Conservation (phyloP, 495 filamentous ascomycete genomes). For the Neurospora cerealis region DNA sequence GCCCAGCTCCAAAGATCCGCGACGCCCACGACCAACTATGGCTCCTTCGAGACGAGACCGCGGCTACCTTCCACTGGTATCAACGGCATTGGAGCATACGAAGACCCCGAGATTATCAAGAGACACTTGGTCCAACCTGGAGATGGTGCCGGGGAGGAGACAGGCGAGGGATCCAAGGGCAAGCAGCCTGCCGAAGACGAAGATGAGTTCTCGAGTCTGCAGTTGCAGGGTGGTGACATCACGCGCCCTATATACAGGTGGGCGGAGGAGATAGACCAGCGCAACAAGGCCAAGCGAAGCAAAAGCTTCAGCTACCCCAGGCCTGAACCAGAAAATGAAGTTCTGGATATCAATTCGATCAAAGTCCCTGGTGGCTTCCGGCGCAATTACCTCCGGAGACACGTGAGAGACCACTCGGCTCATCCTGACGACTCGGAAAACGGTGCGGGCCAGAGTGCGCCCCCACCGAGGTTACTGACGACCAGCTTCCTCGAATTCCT, state of each 20-base stretch:
- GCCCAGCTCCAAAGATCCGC: slow-evolving; percentile 36
- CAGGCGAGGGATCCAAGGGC: slow-evolving; percentile 33
- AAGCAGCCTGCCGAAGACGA: slow-evolving; percentile 41
- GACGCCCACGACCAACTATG: slow-evolving; percentile 54
- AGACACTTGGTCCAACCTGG: slow-evolving; percentile 68
- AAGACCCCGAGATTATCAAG: slow-evolving; percentile 73
- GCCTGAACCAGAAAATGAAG: slow-evolving; percentile 66
- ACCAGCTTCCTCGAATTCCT: slow-evolving; percentile 92
- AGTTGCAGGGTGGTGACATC: slow-evolving; percentile 86
- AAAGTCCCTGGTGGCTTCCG: slow-evolving; percentile 89
- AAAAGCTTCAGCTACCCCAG: slow-evolving; percentile 73
- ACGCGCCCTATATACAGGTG: slow-evolving; percentile 90
- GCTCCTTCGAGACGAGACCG: slow-evolving; percentile 60
- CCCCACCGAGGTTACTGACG: slow-evolving; percentile 60
- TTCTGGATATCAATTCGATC: slow-evolving; percentile 75
- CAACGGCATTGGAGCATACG: slow-evolving; percentile 41
- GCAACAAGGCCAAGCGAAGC: slow-evolving; percentile 54
- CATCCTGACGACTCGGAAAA: slow-evolving; percentile 35
- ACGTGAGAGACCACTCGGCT: slow-evolving; percentile 47
- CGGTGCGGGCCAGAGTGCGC: slow-evolving; percentile 25
- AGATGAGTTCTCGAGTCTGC: slow-evolving; percentile 86
- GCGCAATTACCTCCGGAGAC: slow-evolving; percentile 70
- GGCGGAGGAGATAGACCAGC: slow-evolving; percentile 69
- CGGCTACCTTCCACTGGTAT: slow-evolving; percentile 30
- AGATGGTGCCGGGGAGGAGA: slow-evolving; percentile 33